Percentiles rank a stretch among this genome's conserved stretches.
Conservation (phyloP, 441 rosid genomes). For the Flueggea neowawraea region DNA sequence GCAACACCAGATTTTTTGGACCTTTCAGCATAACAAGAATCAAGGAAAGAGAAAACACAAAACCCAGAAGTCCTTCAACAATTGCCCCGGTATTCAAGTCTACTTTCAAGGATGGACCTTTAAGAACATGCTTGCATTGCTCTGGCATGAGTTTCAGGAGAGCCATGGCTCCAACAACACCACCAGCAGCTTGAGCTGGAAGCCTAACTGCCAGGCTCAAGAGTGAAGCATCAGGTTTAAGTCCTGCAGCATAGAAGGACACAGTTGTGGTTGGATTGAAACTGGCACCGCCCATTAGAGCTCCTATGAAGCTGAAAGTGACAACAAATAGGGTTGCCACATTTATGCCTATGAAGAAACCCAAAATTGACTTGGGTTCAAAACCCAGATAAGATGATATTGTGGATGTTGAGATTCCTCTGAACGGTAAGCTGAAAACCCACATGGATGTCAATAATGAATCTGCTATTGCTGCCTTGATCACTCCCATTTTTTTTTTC, state of each 20-base stretch:
- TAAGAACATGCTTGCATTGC: conserved; percentile 42
- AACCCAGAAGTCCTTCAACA: conserved; percentile 63
- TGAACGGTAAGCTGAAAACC: neutral
- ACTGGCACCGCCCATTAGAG: conserved; percentile 52
- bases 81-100: conserved; percentile 63
- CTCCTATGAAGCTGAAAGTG: conserved; percentile 34
- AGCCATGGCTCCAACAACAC: conserved; percentile 64
- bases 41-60: conserved; percentile 64
- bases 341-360: conserved; percentile 33
- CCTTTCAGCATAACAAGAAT: too few species aligned
- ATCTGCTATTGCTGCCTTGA: conserved; percentile 1
- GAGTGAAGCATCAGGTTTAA: too few species aligned
- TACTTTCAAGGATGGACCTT: conserved; percentile 52
- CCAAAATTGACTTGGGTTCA: conserved; percentile 24
- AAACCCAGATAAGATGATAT: conserved; percentile 24
- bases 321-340: conserved; percentile 23
- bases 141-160: conserved; percentile 53
- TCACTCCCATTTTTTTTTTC: conserved; percentile 2
- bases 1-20: too few species aligned
- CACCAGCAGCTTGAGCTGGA: conserved; percentile 72
- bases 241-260: conserved; percentile 41
- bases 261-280: conserved; percentile 57
- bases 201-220: conserved; percentile 47
- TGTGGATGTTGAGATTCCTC: conserved; percentile 3
- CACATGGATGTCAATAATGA: neutral